Conservation (phyloP, 2,329 filamentous ascomycete species). For the Leptographium radiaticola region DNA sequence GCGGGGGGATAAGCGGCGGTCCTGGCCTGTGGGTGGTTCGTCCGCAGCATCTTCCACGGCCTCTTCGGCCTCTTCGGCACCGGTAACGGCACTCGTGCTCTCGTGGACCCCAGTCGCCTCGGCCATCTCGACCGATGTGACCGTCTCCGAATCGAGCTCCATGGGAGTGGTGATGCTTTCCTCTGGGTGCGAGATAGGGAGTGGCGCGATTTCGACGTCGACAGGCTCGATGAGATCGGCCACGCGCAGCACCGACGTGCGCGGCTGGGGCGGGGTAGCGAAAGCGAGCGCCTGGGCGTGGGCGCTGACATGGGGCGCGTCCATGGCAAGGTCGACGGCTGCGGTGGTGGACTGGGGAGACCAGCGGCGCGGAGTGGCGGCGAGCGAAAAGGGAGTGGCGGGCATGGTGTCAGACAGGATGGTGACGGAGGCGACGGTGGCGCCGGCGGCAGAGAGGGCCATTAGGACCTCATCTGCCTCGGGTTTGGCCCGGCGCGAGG, state of each 20-base stretch:
- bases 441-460: slow-evolving; percentile 1
- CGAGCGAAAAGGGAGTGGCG: neutral
- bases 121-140: neutral
- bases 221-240: neutral
- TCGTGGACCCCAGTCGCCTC: neutral
- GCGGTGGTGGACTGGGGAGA: neutral
- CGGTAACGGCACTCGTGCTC: neutral
- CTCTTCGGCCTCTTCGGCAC: no score
- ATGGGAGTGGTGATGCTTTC: neutral
- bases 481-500: slow-evolving; percentile 1
- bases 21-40: neutral
- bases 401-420: slow-evolving; percentile 3
- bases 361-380: neutral
- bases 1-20: neutral
- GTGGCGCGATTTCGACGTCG: neutral
- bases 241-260: neutral
- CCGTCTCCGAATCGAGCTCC: neutral
- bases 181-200: neutral
- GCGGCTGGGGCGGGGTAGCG: neutral
- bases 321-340: neutral
- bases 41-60: neutral
- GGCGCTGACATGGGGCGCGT: neutral
- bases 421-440: slow-evolving; percentile 1
- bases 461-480: slow-evolving; percentile 1
- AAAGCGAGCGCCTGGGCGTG: neutral